Percentiles rank a stretch among this genome's conserved stretches.
Evolutionary conservation across 495 filamentous ascomycete genomes (phyloP).

Genomic region (Chaetomium cochliodes): DNA sequence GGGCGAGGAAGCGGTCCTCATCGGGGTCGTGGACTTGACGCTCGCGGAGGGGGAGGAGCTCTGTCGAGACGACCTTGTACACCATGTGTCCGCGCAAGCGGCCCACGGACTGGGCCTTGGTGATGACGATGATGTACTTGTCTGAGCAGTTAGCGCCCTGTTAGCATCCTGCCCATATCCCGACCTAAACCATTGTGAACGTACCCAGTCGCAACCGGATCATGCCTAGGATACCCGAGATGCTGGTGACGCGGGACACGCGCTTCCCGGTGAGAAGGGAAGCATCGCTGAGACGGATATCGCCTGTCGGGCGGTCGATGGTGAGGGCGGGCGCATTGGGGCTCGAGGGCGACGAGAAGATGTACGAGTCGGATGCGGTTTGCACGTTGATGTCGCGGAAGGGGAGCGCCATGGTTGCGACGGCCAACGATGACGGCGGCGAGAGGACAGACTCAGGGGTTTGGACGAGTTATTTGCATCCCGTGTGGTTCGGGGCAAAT

Average conservation of each 20-base stretch:
- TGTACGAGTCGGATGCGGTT: slow-evolving; percentile 85
- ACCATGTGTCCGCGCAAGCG: slow-evolving; percentile 89
- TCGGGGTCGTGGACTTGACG: slow-evolving; percentile 85
- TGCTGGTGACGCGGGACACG: slow-evolving; percentile 70
- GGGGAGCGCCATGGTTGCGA: slow-evolving; percentile 59
- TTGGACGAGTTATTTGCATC: background rate
- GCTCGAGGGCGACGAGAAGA: slow-evolving; percentile 92
- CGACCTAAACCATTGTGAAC: background rate
- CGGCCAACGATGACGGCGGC: background rate
- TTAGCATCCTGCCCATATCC: background rate
- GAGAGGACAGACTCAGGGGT: background rate
- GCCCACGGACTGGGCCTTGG: slow-evolving; percentile 87
- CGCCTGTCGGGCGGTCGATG: slow-evolving; percentile 88
- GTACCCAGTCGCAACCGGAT: slow-evolving; percentile 86
- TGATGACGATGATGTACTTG: slow-evolving; percentile 96
- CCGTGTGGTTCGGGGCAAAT: background rate
- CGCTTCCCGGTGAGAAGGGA: slow-evolving; percentile 71
- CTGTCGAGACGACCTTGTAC: slow-evolving; percentile 86
- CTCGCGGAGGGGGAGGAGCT: slow-evolving; percentile 92
- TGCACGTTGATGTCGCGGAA: slow-evolving; percentile 97
- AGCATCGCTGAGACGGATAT: slow-evolving; percentile 79
- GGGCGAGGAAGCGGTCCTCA: slow-evolving; percentile 81
- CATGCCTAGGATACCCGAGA: slow-evolving; percentile 90
- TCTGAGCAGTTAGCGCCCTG: slow-evolving; percentile 52
- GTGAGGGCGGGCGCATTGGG: slow-evolving; percentile 83